Conservation (phyloP, 2,329 filamentous ascomycete genomes). For the Podosphaera xanthii region DNA sequence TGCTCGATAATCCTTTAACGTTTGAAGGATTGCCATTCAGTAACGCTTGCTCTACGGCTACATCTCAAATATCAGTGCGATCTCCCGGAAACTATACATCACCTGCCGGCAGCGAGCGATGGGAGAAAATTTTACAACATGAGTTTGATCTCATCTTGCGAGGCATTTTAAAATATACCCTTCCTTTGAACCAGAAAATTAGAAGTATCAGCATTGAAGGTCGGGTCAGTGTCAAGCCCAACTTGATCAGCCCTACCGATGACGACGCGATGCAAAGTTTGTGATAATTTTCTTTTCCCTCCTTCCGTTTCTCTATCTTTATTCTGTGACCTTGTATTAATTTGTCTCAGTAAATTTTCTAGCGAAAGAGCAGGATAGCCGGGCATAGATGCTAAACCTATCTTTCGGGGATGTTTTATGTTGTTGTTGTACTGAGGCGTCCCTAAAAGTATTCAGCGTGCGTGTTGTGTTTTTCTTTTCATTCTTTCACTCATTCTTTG, state of each 20-base stretch:
- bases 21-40: conserved; percentile 84
- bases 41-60: conserved; percentile 44
- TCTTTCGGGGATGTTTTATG: no score
- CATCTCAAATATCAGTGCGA: conserved; percentile 60
- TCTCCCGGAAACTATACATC: conserved; percentile 78
- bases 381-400: no score
- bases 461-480: no score
- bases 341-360: no score
- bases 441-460: no score
- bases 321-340: no score
- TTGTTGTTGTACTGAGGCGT: no score
- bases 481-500: no score
- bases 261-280: conserved; percentile 4
- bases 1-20: conserved; percentile 67
- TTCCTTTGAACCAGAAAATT: conserved; percentile 36
- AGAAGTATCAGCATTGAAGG: conserved; percentile 37
- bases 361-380: no score
- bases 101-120: conserved; percentile 57
- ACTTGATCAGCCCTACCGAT: conserved; percentile 18
- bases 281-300: not conserved
- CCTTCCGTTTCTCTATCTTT: no score
- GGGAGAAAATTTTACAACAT: conserved; percentile 76
- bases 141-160: conserved; percentile 86
- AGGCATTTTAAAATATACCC: conserved; percentile 65
- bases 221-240: conserved; percentile 35